Conservation (phyloP, 129 eudicot species). For the Heracleum sosnowskyi region DNA sequence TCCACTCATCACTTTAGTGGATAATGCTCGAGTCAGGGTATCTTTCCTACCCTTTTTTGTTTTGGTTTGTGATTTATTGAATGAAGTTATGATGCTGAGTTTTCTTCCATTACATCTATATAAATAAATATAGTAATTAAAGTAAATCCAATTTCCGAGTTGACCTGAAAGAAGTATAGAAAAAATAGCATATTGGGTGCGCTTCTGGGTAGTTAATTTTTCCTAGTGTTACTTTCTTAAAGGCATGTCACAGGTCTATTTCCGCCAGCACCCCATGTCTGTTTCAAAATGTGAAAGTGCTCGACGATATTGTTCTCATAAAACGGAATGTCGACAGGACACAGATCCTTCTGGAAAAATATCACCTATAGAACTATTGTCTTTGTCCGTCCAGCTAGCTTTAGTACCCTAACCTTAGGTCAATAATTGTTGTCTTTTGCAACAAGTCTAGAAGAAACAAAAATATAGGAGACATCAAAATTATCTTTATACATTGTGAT, state of each 20-base stretch:
- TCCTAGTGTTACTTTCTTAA: background rate
- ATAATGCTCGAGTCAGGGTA: slow-evolving; percentile 97
- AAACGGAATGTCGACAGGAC: background rate
- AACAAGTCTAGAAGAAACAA: no score
- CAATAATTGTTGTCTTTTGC: no score
- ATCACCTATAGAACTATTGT: background rate
- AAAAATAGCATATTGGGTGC: no score
- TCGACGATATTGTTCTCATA: background rate
- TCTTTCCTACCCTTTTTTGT: background rate
- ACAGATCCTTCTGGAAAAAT: background rate
- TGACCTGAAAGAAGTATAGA: background rate
- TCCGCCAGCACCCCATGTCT: background rate
- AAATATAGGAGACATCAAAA: background rate
- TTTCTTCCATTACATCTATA: background rate
- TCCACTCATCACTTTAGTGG: slow-evolving; percentile 90
- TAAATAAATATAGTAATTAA: background rate
- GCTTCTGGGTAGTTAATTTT: no score
- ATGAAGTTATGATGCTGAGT: background rate
- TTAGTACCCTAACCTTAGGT: background rate
- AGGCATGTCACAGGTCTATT: background rate
- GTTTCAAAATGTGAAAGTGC: background rate
- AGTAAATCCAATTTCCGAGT: background rate
- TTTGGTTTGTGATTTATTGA: background rate
- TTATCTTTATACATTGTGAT: background rate
- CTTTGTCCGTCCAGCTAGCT: background rate